Evolutionary conservation across 768 basidiomycete species (phyloP).

Genomic region (Postia placenta): DNA sequence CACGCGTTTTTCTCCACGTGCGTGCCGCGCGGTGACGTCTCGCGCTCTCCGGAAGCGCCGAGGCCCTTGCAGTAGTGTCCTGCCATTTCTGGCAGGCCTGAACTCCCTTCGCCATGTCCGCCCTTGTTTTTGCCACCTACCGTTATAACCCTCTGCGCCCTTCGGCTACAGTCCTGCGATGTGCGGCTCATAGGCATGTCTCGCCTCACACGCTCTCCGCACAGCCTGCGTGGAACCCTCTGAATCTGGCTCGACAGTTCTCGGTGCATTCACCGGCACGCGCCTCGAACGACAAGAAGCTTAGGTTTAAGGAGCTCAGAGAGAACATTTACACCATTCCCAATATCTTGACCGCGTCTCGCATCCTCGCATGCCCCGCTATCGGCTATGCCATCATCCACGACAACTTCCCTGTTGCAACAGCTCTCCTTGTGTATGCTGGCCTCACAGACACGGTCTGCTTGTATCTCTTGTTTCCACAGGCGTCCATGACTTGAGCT

Average conservation of each 20-base stretch:
- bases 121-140: too few relatives aligned
- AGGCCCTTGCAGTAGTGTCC: too few relatives aligned
- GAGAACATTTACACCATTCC: slow-evolving; percentile 96
- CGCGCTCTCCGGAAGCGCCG: too few relatives aligned
- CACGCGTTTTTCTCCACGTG: too few relatives aligned
- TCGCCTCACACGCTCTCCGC: not conserved
- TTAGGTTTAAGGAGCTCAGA: slow-evolving; percentile 35
- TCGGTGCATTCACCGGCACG: not conserved
- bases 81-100: too few relatives aligned
- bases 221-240: not conserved
- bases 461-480: slow-evolving; percentile 14
- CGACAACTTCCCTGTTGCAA: slow-evolving; percentile 75
- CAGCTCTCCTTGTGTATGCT: slow-evolving; percentile 80
- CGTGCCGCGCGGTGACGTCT: too few relatives aligned
- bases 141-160: too few relatives aligned
- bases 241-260: not conserved
- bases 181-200: too few relatives aligned
- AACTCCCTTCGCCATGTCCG: too few relatives aligned
- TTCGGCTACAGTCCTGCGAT: too few relatives aligned
- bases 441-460: slow-evolving; percentile 90
- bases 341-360: slow-evolving; percentile 81
- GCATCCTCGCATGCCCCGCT: slow-evolving; percentile 84
- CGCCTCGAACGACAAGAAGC: not conserved
- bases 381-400: slow-evolving; percentile 89
- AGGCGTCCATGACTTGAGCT: slow-evolving; percentile 4